Evolutionary conservation across 2,329 filamentous ascomycete species (phyloP), one percentile per base, ranked within the genome.

Genomic region (Sporothrix luriei): DNA sequence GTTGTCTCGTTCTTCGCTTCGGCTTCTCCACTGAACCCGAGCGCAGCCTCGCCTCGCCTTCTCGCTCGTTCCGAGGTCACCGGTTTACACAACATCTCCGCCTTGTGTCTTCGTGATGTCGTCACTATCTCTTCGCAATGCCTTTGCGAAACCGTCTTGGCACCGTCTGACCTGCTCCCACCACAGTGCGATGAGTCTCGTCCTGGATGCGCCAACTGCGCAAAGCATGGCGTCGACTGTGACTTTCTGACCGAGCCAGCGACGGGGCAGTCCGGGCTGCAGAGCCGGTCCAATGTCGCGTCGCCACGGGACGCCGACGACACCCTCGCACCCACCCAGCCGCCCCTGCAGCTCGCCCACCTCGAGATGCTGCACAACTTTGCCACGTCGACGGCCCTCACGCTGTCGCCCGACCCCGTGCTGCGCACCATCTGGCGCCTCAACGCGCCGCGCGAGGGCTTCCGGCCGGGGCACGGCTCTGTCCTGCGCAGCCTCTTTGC

Each of bases 321-420:
- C 1, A 4, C 13, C 40, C 40, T 43, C 40, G 14, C 14, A 13
- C 14, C 14, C 40, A 4, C 40, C 1, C 4, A 43, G 48, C 19
- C 1, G 1, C 61, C 40, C 57, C 66, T 71, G 14, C 57, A 69
- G 48, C 48, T 68, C 16, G 51, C 46, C 13, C 83, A 86, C 59
- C 78, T 86, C 10, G 83, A 86, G 72, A 79, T 87, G 1, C 77
- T 87, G 7, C 83, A 87, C 73, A 83, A 87, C 75, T 87, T 80
- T 72, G 81, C 79, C 57, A 82, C 80, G 0, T 81, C 80, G 11
- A 87, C 84, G 0, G 80, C 80, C 66, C 76, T 79, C n/a, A 85
- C 84, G 0, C 75, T 86, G 3, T 80, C 80, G 4, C 76, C 76
- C 7, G 79, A 83, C 49, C 76, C 80, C 0, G 73, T 76, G 7